A percentile compares a stretch with the other conserved stretches of the same genome.
Evolutionary conservation across 2,329 filamentous ascomycete species (phyloP).

Genomic region (Stemphylium beticola): DNA sequence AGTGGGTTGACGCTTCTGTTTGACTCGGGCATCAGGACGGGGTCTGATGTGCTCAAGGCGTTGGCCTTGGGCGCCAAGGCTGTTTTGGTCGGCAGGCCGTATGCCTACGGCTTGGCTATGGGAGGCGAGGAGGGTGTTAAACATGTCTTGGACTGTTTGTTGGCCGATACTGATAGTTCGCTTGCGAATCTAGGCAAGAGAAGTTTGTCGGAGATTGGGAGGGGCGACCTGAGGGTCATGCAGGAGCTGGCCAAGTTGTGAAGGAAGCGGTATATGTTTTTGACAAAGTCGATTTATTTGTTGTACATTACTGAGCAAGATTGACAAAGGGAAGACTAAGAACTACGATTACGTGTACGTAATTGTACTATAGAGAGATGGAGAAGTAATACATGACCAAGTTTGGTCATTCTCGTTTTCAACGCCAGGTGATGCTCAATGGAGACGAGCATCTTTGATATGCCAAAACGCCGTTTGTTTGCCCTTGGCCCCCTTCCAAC

Average conservation of each 20-base stretch:
- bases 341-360: slow-evolving; percentile 14
- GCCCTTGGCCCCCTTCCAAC: neutral
- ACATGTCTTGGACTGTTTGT: slow-evolving; percentile 45
- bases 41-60: slow-evolving; percentile 47
- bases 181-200: slow-evolving; percentile 43
- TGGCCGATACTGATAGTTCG: slow-evolving; percentile 42
- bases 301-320: neutral
- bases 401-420: neutral
- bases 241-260: slow-evolving; percentile 38
- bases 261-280: neutral
- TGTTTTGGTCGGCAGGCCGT: slow-evolving; percentile 46
- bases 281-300: neutral
- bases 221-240: slow-evolving; percentile 37
- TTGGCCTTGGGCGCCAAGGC: slow-evolving; percentile 47
- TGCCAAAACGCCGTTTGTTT: slow-evolving; percentile 5
- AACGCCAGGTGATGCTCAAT: slow-evolving; percentile 8
- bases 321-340: slow-evolving; percentile 4
- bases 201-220: slow-evolving; percentile 33
- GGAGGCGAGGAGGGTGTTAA: slow-evolving; percentile 47
- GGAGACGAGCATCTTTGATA: slow-evolving; percentile 1
- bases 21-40: slow-evolving; percentile 46
- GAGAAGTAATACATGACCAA: slow-evolving; percentile 5
- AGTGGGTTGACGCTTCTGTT: slow-evolving; percentile 44
- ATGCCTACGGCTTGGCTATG: slow-evolving; percentile 47
- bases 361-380: neutral